phyloP scores from a whole-genome alignment of 2,329 filamentous ascomycete species.

The Fusarium sp. region DNA sequence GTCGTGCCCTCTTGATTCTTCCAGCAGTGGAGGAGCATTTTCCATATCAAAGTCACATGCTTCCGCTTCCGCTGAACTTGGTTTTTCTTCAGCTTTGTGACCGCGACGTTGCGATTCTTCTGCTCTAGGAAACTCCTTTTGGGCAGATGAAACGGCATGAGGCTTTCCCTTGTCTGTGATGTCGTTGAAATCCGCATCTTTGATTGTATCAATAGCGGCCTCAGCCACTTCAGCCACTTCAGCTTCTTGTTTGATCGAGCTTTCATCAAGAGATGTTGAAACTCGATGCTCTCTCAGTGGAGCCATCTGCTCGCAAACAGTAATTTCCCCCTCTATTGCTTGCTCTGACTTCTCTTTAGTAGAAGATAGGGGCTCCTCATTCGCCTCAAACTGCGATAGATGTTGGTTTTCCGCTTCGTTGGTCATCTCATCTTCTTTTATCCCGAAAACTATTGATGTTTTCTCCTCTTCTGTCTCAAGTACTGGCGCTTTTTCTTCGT shows the following conservation, averaged over 20 bases:
- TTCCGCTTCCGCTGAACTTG: background rate
- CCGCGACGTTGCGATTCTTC: slow-evolving; percentile 1
- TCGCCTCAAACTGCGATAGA: background rate
- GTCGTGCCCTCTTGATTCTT: slow-evolving; percentile 5
- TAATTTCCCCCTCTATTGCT: background rate
- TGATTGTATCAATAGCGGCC: background rate
- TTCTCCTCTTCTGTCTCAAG: background rate
- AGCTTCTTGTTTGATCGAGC: slow-evolving; percentile 17
- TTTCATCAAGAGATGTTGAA: background rate
- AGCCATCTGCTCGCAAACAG: background rate
- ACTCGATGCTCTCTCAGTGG: background rate
- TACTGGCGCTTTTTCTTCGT: background rate
- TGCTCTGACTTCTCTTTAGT: background rate
- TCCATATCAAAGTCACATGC: slow-evolving; percentile 22
- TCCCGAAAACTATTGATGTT: background rate
- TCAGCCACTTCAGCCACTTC: slow-evolving; percentile 2
- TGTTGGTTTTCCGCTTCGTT: slow-evolving; percentile 5
- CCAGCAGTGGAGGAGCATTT: background rate
- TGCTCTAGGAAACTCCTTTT: background rate
- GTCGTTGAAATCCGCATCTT: background rate
- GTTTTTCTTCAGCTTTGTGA: background rate
- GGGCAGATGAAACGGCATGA: background rate
- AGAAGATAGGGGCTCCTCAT: background rate
- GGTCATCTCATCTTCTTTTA: background rate
- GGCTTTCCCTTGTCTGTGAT: slow-evolving; percentile 10